Conservation (phyloP, 768 basidiomycete genomes). For the Phanerochaete carnosa region DNA sequence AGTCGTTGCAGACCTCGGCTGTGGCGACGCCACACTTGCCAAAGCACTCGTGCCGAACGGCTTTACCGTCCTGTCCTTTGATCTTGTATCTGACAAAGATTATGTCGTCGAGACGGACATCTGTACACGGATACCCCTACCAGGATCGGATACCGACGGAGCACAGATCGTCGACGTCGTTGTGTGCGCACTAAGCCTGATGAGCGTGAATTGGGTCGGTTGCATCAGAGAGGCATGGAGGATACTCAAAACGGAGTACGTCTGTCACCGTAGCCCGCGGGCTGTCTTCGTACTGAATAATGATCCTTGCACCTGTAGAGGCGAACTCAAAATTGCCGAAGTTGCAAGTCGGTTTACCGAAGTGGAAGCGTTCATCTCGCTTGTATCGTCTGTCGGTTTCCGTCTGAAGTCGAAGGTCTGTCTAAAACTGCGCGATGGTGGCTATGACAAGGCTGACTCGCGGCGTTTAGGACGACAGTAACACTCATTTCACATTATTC, state of each 20-base stretch:
- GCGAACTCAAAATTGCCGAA: conserved; percentile 84
- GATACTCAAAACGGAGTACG: conserved; percentile 79
- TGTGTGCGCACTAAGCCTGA: conserved; percentile 92
- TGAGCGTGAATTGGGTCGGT: conserved; percentile 95
- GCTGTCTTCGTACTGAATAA: neutral
- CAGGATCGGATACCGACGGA: conserved; percentile 62
- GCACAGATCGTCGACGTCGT: conserved; percentile 87
- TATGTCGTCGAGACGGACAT: conserved; percentile 92
- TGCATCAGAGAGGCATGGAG: conserved; percentile 90
- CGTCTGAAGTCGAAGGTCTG: conserved; percentile 63
- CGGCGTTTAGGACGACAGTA: conserved; percentile 61
- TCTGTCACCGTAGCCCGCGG: conserved; percentile 7
- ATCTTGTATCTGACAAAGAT: conserved; percentile 68
- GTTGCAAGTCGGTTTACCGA: conserved; percentile 81
- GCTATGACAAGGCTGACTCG: neutral
- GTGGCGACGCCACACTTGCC: conserved; percentile 90
- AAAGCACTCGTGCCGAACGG: conserved; percentile 67
- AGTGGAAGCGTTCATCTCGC: conserved; percentile 59
- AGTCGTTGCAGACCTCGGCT: conserved; percentile 90
- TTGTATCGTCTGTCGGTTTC: conserved; percentile 73
- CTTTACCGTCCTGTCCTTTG: conserved; percentile 70
- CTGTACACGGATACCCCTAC: conserved; percentile 74
- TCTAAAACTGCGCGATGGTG: neutral
- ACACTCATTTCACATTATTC: conserved; percentile 84
- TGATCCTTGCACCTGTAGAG: conserved; percentile 40